phyloP scores from a whole-genome alignment of 2,329 filamentous ascomycete species.

The Paecilomyces dactylethromorphus region DNA sequence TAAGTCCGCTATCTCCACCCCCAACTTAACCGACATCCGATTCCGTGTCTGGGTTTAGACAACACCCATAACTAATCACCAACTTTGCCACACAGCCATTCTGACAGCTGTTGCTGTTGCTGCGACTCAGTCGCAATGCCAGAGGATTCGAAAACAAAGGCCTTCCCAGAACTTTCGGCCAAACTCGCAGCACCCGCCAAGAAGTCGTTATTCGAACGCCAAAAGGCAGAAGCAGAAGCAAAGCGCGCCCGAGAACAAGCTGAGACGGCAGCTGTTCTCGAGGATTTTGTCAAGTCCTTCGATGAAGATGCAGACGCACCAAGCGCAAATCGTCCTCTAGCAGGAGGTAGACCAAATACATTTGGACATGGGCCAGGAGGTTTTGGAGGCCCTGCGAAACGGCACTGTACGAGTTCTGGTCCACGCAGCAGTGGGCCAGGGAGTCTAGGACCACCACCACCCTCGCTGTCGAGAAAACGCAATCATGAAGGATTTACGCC shows the following conservation, averaged over 20 bases:
- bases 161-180: slow-evolving; percentile 65
- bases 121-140: slow-evolving; percentile 23
- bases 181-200: slow-evolving; percentile 76
- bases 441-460: slow-evolving; percentile 36
- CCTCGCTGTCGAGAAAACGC: slow-evolving; percentile 37
- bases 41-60: not conserved
- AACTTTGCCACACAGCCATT: not conserved
- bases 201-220: slow-evolving; percentile 80
- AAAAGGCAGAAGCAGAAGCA: slow-evolving; percentile 82
- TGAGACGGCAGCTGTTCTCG: slow-evolving; percentile 79
- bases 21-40: not conserved
- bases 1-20: not conserved
- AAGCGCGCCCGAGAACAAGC: slow-evolving; percentile 78
- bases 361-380: slow-evolving; percentile 24
- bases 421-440: slow-evolving; percentile 45
- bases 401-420: slow-evolving; percentile 53
- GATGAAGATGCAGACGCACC: slow-evolving; percentile 35
- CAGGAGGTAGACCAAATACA: slow-evolving; percentile 17
- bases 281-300: slow-evolving; percentile 75
- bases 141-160: slow-evolving; percentile 30
- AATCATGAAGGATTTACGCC: slow-evolving; percentile 34
- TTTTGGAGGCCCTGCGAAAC: slow-evolving; percentile 42
- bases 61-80: not conserved
- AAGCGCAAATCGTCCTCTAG: slow-evolving; percentile 8
- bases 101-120: slow-evolving; percentile 13